These are phyloP conservation scores for Oenanthe javanica DNA, from an alignment of 140 eudicot species.

Conservation along the genomic window DNA sequence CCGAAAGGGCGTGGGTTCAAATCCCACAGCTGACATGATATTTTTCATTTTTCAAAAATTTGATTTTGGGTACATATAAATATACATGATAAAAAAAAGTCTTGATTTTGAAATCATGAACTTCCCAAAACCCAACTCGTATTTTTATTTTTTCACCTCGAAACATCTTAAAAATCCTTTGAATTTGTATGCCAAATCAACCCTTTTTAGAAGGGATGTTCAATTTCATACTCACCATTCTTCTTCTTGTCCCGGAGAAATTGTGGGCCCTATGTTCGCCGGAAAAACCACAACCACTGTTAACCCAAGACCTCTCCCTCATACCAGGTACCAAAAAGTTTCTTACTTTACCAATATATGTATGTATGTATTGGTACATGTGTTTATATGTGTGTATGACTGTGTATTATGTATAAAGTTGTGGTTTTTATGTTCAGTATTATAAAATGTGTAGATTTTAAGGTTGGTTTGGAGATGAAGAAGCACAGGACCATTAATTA, in stretches of 20 bases:
- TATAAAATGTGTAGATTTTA: neutral
- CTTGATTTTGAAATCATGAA: neutral
- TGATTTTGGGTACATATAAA: neutral
- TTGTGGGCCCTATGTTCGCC: constrained; percentile 95
- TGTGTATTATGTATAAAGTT: neutral
- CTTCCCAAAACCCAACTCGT: neutral
- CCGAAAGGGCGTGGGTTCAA: constrained; percentile 89
- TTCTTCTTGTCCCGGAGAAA: constrained; percentile 34
- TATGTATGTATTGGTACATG: neutral
- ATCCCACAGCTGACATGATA: constrained; percentile 32
- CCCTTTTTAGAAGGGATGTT: neutral
- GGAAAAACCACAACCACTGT: constrained; percentile 84
- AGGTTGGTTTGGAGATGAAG: neutral
- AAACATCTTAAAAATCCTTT: neutral
- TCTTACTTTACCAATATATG: neutral
- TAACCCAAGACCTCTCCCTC: constrained; percentile 47
- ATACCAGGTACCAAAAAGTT: constrained; percentile 45
- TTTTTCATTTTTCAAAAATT: neutral
- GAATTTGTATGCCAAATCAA: neutral
- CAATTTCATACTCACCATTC: constrained; percentile 11
- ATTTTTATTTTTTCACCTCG: neutral
- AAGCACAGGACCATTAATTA: neutral
- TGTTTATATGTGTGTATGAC: neutral
- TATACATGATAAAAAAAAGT: too few species aligned
- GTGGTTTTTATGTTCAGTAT: neutral